These are phyloP conservation scores for Tylopilus intermedius DNA, from an alignment of 768 basidiomycete species.

Conservation along the genomic window DNA sequence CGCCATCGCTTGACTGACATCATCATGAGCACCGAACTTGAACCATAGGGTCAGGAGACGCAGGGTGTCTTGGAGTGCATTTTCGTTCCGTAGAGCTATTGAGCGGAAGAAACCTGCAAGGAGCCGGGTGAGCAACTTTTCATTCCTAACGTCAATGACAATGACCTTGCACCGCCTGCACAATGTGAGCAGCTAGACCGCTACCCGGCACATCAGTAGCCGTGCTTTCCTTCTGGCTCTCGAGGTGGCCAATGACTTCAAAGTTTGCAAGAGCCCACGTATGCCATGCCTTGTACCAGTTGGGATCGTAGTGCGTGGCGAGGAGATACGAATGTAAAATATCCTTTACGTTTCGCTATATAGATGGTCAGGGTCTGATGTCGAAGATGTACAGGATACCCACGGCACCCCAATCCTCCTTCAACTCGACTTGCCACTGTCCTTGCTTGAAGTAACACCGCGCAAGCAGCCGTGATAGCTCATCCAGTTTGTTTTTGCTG, in stretches of 20 bases:
- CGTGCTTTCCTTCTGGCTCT: conserved; percentile 55
- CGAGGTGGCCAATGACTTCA: conserved; percentile 82
- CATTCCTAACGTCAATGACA: neutral
- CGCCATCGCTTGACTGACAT: conserved; percentile 85
- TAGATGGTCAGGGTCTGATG: conserved; percentile 9
- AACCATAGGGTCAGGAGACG: conserved; percentile 96
- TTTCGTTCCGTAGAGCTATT: conserved; percentile 82
- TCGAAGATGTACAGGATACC: conserved; percentile 26
- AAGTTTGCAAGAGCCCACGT: conserved; percentile 97
- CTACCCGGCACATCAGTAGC: conserved; percentile 54
- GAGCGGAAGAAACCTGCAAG: conserved; percentile 86
- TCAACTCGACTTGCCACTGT: conserved; percentile 84
- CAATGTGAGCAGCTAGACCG: conserved; percentile 74
- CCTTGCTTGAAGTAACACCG: conserved; percentile 96
- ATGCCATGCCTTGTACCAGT: conserved; percentile 99
- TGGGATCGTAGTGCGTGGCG: conserved; percentile 86
- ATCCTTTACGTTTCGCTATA: conserved; percentile 70
- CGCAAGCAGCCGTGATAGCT: conserved; percentile 84
- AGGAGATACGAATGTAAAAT: conserved; percentile 81
- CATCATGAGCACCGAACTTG: conserved; percentile 87
- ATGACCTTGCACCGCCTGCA: conserved; percentile 87
- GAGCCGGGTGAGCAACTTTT: conserved; percentile 8
- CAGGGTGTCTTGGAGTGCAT: conserved; percentile 91
- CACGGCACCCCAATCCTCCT: conserved; percentile 76
- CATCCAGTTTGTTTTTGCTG: conserved; percentile 55